Evolutionary conservation across 768 basidiomycete genomes (phyloP), one percentile per base, ranked within the genome.

Genomic region (Psilocybe azurescens): DNA sequence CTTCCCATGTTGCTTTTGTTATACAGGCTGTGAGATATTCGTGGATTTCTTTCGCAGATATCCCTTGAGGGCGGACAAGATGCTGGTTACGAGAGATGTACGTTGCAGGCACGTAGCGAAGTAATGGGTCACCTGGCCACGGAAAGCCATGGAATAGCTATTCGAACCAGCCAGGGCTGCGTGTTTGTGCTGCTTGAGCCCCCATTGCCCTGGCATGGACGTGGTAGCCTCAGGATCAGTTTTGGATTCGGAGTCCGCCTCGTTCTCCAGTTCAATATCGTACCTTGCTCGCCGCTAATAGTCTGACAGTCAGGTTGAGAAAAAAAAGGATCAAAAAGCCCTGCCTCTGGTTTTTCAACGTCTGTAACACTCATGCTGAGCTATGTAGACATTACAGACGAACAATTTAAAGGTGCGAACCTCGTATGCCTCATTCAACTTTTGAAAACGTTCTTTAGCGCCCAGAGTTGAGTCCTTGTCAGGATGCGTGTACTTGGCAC

Each of bases 371-470:
- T 6, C 13, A 38, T 38, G 36, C 6, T 38, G 55, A 11, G 16
- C 14, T 8, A 7, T 29, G 8, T 13, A 49, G 41, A 2, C 30
- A 18, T 2, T 5, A 30, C 7, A 44, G 24, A 24, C 41, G 28
- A 46, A 10, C 30, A 52, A 61, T 33, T 33, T 9, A 33, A 33
- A 33, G 14, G 5, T 33, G 9, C 33, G 33, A n/a, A 68, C 91
- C 79, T 94, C 91, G 67, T 92, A 94, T 2, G 93, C 93, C 63
- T 90, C 87, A 65, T 91, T 89, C 2, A 94, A 78, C 18, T 80
- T 77, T 0, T 86, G 85, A 67, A 94, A 94, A 18, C 88, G 78
- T 65, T 83, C 78, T 0, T 89, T 91, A 0, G 93, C 84, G 20
- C 81, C 89, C 50, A 88, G 87, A 1, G 85, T 69, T 61, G 91